These are phyloP conservation scores for Backusella liffmaniae DNA, from an alignment of 192 early-diverging fungal species.

Conservation along the genomic window DNA sequence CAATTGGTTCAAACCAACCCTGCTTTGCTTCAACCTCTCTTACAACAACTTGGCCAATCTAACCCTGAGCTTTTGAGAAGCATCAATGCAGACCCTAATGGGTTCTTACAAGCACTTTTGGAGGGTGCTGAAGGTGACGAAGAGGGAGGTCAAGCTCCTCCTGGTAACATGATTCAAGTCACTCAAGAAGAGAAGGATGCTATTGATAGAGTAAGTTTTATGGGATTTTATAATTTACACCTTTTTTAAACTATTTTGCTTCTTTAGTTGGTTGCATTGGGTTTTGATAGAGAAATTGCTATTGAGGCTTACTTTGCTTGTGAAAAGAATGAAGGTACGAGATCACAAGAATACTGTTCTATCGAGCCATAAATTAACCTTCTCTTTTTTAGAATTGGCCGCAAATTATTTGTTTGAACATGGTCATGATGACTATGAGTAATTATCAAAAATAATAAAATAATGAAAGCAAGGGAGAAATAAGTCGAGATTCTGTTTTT, in stretches of 20 bases:
- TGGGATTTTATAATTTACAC: background rate
- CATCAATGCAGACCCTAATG: conserved; percentile 76
- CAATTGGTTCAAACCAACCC: conserved; percentile 86
- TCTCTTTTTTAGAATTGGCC: conserved; percentile 63
- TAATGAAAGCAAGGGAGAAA: too few species aligned
- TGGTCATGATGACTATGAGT: conserved; percentile 55
- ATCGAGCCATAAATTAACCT: background rate
- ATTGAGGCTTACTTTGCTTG: conserved; percentile 96
- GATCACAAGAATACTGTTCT: background rate
- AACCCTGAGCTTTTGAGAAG: conserved; percentile 83
- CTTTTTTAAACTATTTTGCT: conserved; percentile 13
- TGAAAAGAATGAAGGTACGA: conserved; percentile 86
- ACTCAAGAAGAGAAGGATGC: conserved; percentile 89
- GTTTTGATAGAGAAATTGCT: conserved; percentile 79
- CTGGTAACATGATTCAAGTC: conserved; percentile 66
- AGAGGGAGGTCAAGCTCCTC: conserved; percentile 38
- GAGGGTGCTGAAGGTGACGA: conserved; percentile 64
- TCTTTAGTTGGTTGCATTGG: conserved; percentile 72
- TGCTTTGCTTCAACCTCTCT: conserved; percentile 78
- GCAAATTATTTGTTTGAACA: conserved; percentile 96
- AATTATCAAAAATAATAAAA: background rate
- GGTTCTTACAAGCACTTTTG: conserved; percentile 75
- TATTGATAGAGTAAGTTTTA: conserved; percentile 69
- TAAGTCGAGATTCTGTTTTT: too few species aligned
- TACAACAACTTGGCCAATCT: conserved; percentile 78